Evolutionary conservation across 495 filamentous ascomycete genomes (phyloP).

Genomic region (Tuber indicum): DNA sequence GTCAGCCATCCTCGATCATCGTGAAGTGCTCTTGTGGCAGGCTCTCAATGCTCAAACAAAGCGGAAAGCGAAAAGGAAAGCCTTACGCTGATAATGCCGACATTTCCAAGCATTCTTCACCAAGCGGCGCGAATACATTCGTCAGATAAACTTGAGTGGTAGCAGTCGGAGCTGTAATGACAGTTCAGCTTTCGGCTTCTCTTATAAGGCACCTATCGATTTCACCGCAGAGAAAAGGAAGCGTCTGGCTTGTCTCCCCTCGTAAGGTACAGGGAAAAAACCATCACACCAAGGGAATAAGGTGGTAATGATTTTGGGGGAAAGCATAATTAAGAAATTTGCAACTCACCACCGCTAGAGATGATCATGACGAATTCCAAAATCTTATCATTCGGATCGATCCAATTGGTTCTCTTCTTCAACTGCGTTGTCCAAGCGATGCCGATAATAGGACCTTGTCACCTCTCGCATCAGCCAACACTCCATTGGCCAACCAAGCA

Average conservation of each 20-base stretch:
- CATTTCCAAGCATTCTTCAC: conserved; percentile 38
- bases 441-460: conserved; percentile 39
- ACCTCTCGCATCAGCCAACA: not conserved
- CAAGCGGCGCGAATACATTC: conserved; percentile 38
- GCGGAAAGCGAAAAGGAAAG: not conserved
- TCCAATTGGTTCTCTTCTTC: conserved; percentile 23
- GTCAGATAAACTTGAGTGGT: conserved; percentile 40
- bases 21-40: not conserved
- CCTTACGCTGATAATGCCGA: conserved; percentile 40
- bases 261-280: not conserved
- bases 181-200: conserved; percentile 6
- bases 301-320: not conserved
- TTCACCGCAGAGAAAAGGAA: not conserved
- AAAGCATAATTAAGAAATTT: not conserved
- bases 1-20: conserved; percentile 8
- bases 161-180: conserved; percentile 34
- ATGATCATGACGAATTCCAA: conserved; percentile 37
- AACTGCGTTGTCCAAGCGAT: conserved; percentile 36
- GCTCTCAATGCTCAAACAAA: not conserved
- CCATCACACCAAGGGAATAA: not conserved
- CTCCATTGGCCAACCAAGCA: not conserved
- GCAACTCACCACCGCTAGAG: conserved; percentile 34
- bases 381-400: conserved; percentile 34
- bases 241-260: not conserved
- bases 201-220: not conserved